Conservation (phyloP, 768 basidiomycete genomes). For the Termitomyces heimii region DNA sequence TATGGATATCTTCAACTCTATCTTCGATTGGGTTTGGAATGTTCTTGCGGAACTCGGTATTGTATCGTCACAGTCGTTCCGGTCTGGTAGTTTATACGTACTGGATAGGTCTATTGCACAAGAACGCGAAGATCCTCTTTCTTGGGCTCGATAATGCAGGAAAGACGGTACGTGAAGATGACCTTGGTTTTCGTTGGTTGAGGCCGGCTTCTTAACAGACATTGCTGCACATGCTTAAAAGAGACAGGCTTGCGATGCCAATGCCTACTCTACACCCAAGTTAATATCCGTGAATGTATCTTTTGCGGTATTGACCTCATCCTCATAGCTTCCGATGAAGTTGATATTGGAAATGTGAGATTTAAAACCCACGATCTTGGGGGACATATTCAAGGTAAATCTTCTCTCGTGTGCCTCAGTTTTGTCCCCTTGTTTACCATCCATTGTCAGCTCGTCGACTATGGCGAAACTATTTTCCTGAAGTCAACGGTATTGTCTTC, state of each 20-base stretch:
- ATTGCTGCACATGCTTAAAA: conserved; percentile 98
- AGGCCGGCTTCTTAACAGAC: conserved; percentile 46
- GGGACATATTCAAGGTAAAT: conserved; percentile 88
- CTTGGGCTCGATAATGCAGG: conserved; percentile 98
- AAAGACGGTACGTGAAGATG: conserved; percentile 71
- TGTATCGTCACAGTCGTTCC: neutral
- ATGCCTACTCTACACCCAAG: conserved; percentile 98
- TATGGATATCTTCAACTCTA: conserved; percentile 50
- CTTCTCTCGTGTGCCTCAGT: neutral
- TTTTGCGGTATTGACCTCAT: neutral
- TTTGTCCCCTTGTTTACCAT: neutral
- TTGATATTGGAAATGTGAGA: conserved; percentile 97
- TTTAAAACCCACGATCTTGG: conserved; percentile 99
- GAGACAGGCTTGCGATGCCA: conserved; percentile 92
- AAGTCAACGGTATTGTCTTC: conserved; percentile 98
- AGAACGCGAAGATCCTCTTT: conserved; percentile 99
- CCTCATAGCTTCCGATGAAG: conserved; percentile 88
- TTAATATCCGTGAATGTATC: conserved; percentile 29
- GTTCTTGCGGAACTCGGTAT: conserved; percentile 87
- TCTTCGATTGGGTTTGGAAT: conserved; percentile 96
- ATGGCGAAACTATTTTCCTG: conserved; percentile 99
- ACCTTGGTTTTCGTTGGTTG: neutral
- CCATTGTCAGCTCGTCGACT: conserved; percentile 73
- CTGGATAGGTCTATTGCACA: conserved; percentile 76
- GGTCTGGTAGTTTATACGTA: neutral